Evolutionary conservation across 2,329 filamentous ascomycete species (phyloP).

Genomic region (Aspergillus sp.): DNA sequence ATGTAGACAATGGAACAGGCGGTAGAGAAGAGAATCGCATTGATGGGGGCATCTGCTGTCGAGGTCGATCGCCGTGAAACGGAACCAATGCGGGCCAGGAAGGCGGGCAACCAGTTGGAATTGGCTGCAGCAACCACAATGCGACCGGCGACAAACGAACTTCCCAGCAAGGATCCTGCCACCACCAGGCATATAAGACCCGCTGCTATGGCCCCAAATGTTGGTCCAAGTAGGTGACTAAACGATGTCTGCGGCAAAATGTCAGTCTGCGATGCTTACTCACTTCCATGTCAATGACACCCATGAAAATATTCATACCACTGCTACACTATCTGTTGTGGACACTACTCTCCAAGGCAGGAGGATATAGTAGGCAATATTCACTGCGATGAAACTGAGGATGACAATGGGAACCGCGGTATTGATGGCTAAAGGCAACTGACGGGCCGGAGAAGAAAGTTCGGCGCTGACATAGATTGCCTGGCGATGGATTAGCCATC

Average conservation of each 20-base stretch:
- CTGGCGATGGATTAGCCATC: neutral
- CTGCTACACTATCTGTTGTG: conserved; percentile 20
- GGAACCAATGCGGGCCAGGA: conserved; percentile 8
- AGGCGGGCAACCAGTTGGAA: conserved; percentile 15
- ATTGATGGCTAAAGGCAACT: conserved; percentile 21
- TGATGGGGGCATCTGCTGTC: conserved; percentile 16
- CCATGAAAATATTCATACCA: neutral
- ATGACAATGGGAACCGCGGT: conserved; percentile 17
- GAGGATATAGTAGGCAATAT: conserved; percentile 20
- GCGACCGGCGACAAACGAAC: conserved; percentile 19
- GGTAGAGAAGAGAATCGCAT: conserved; percentile 18
- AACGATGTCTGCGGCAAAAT: conserved; percentile 9
- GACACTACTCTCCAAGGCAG: conserved; percentile 17
- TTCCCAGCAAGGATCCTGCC: conserved; percentile 17
- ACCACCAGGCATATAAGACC: conserved; percentile 17
- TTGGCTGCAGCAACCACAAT: conserved; percentile 19
- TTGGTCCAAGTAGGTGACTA: conserved; percentile 14
- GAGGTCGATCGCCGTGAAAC: neutral
- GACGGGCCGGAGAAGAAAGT: conserved; percentile 16
- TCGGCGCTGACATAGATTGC: conserved; percentile 20
- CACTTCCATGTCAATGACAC: too few species aligned
- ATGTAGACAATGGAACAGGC: conserved; percentile 14
- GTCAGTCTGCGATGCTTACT: neutral
- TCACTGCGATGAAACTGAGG: conserved; percentile 17
- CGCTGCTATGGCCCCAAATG: conserved; percentile 11